Conservation (phyloP, 2,329 filamentous ascomycete genomes). For the Didymella arachidicola region DNA sequence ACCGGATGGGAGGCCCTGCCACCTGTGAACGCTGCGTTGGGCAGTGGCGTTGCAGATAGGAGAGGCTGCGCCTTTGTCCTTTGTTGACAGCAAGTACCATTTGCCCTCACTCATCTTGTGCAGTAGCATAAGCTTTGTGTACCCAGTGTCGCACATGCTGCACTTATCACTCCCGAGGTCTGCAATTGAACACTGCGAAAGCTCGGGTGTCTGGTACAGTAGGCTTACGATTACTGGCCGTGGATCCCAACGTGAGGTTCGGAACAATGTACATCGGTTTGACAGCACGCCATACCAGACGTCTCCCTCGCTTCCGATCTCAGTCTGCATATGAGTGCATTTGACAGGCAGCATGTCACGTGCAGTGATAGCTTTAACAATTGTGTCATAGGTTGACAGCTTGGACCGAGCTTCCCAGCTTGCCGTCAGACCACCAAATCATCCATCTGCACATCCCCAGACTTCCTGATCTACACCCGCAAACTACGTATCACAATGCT, state of each 20-base stretch:
- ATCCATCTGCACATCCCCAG: slow-evolving; percentile 21
- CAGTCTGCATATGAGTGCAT: not conserved
- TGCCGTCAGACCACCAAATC: slow-evolving; percentile 12
- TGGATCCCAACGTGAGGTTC: not conserved
- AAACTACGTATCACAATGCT: slow-evolving; percentile 40
- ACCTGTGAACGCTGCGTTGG: not conserved
- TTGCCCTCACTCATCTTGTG: not conserved
- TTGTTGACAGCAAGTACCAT: not conserved
- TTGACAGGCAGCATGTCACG: not conserved
- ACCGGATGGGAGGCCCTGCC: not conserved
- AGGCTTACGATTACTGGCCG: no score
- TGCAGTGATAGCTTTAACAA: slow-evolving; percentile 7
- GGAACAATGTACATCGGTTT: not conserved
- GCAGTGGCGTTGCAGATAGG: not conserved
- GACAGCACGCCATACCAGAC: slow-evolving; percentile 1
- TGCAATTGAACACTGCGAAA: not conserved
- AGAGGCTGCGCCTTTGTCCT: slow-evolving; percentile 1
- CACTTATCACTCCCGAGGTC: not conserved
- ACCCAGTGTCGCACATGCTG: not conserved
- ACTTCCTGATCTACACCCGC: slow-evolving; percentile 7
- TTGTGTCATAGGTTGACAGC: slow-evolving; percentile 1
- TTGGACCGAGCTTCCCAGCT: slow-evolving; percentile 6
- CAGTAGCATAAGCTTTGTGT: not conserved
- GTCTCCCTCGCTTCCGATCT: not conserved
- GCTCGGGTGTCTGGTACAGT: not conserved